Evolutionary conservation across 345 rosid genomes (phyloP).

Genomic region (Eucalyptus erythrocorys): DNA sequence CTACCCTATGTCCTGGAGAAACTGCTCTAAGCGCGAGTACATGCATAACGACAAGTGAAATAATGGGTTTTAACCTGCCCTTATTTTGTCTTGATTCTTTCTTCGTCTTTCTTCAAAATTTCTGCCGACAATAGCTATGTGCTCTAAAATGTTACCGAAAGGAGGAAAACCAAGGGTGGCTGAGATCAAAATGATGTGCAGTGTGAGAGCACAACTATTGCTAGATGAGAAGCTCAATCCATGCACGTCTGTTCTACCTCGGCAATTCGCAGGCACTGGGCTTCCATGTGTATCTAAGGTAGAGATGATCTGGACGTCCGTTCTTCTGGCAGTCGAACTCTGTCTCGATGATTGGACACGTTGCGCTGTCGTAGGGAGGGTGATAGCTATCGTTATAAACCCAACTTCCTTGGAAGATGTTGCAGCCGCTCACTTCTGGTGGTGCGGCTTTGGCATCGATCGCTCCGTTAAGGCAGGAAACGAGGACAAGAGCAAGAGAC

Average conservation of each 20-base stretch:
- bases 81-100: neutral
- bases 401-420: slow-evolving; percentile 40
- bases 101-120: neutral
- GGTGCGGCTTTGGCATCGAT: neutral
- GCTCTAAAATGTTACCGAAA: neutral
- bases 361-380: slow-evolving; percentile 21
- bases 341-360: slow-evolving; percentile 35
- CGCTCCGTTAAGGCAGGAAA: neutral
- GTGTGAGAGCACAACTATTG: neutral
- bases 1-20: neutral
- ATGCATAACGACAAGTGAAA: neutral
- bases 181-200: neutral
- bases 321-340: slow-evolving; percentile 46
- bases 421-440: neutral
- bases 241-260: slow-evolving; percentile 12
- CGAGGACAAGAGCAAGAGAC: neutral
- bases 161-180: neutral
- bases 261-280: slow-evolving; percentile 30
- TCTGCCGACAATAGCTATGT: neutral
- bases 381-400: slow-evolving; percentile 3
- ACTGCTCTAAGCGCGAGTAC: neutral
- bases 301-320: slow-evolving; percentile 36
- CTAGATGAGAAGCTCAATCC: neutral
- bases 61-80: neutral
- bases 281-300: slow-evolving; percentile 42